phyloP scores from a whole-genome alignment of 345 rosid species.

The Mallotus nudiflorus region DNA sequence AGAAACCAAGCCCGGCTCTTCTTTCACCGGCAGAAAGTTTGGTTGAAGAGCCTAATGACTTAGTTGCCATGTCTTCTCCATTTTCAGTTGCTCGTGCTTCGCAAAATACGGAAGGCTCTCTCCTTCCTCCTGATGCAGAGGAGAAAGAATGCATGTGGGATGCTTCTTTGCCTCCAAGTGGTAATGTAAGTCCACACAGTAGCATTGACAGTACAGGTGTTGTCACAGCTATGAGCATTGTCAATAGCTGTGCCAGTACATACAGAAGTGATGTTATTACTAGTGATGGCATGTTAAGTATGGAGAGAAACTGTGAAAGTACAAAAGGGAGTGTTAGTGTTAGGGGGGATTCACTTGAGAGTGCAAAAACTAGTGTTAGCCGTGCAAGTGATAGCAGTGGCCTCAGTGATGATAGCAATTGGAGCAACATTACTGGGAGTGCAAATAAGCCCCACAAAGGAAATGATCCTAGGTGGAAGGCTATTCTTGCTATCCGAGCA shows the following conservation, averaged over 20 bases:
- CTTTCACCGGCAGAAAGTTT: conserved; percentile 72
- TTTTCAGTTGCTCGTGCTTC: conserved; percentile 59
- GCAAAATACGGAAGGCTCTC: conserved; percentile 59
- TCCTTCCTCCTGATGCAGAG: conserved; percentile 61
- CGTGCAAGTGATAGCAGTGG: conserved; percentile 86
- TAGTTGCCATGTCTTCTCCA: conserved; percentile 47
- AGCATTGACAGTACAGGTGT: conserved; percentile 77
- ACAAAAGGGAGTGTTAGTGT: conserved; percentile 54
- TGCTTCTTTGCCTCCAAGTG: conserved; percentile 93
- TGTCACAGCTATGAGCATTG: conserved; percentile 77
- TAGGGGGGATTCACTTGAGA: conserved; percentile 78
- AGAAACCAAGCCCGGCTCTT: conserved; percentile 49
- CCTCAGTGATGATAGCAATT: conserved; percentile 88
- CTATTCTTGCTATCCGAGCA: conserved; percentile 77
- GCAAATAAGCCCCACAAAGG: conserved; percentile 98
- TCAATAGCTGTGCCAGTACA: conserved; percentile 53
- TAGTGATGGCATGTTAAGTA: conserved; percentile 76
- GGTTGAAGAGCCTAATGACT: conserved; percentile 58
- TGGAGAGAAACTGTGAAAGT: conserved; percentile 69
- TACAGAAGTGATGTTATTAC: conserved; percentile 54
- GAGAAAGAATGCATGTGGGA: conserved; percentile 97
- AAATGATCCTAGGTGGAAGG: conserved; percentile 97
- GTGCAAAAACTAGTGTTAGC: conserved; percentile 78
- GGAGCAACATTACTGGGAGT: conserved; percentile 90
- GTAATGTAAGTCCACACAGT: conserved; percentile 83